Base-by-base conservation (phyloP, 2,329 filamentous ascomycete species). In the Leptographium procerum region DNA sequence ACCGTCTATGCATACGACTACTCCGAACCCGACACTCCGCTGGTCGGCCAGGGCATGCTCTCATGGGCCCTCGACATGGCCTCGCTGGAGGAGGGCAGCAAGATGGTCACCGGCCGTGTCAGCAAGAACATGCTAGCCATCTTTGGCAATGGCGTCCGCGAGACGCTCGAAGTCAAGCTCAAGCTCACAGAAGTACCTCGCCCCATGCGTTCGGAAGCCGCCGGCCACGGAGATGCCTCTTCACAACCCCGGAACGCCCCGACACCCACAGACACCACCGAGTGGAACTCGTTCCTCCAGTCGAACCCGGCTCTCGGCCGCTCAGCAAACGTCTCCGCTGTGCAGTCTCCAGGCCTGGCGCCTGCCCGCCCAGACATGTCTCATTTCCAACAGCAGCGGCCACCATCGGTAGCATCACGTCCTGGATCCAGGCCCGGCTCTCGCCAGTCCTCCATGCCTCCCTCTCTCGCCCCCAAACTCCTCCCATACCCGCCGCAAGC, bases 1-100 rank as follows among this genome's bases (percentile, higher is more conserved):
- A 94, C 91, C n/a, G 85, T 99, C 59, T 99, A 99, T 72, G 91
- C 92, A 33, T 89, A 90, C 75, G 94, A 99, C 71, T 97, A 92
- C 71, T 96, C 94, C 14, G 94, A 99, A 73, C 88, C 89, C 63
- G 91, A 96, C 68, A 89, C 86, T 22, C 94, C 95, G 57, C 79
- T 97, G 58, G 92, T 96, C 28, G 94, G 94, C 26, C 92, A 99
- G 72, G 94, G 95, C 57, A 89, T 97, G 85, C 78, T 99, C 24
- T 97, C 94, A 43, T 87, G 88, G 81, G 84, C 86, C 26, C 77
- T 97, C 52, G 83, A 68, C 67, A 79, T 57, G 78, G 76, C 75
- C 22, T 75, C 77, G 29, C 77, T 77, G 55, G 78, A 83, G 58
- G 79, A 85, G 65, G 36, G 34, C 55, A 26, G 31, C 58, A 77